Evolutionary conservation across 768 basidiomycete genomes (phyloP).

Genomic region (Trametes gibbosa): DNA sequence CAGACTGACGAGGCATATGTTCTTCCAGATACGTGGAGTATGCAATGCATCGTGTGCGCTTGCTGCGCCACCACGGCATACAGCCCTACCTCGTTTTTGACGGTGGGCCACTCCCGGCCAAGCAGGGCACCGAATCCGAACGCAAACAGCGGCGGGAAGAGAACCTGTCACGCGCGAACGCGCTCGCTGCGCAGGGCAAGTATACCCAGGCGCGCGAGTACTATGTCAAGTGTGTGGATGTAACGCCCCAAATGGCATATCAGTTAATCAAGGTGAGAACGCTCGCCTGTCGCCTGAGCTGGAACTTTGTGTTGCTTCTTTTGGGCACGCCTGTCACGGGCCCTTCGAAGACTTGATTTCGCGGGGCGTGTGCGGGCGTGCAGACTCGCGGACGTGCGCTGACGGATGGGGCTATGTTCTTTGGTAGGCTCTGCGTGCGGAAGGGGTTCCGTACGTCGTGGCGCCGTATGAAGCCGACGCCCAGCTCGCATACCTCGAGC

Average conservation of each 20-base stretch:
- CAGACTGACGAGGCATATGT: not conserved
- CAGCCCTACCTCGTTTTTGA: slow-evolving; percentile 94
- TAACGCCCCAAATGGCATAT: slow-evolving; percentile 96
- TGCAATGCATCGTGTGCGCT: slow-evolving; percentile 87
- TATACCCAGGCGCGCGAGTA: slow-evolving; percentile 79
- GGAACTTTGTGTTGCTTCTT: slow-evolving; percentile 11
- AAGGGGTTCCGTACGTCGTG: slow-evolving; percentile 80
- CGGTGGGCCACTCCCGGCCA: slow-evolving; percentile 93
- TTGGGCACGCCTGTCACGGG: not conserved
- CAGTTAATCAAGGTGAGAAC: slow-evolving; percentile 88
- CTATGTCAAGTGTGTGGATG: slow-evolving; percentile 90
- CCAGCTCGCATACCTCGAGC: slow-evolving; percentile 91
- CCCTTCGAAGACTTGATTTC: not conserved
- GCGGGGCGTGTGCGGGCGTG: not conserved
- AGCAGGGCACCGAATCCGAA: slow-evolving; percentile 83
- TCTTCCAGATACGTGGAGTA: slow-evolving; percentile 87
- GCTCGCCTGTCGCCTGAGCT: not conserved
- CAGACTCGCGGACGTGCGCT: not conserved
- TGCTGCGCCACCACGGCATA: slow-evolving; percentile 81
- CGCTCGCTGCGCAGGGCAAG: slow-evolving; percentile 74
- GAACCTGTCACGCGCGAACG: slow-evolving; percentile 69
- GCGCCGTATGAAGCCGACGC: slow-evolving; percentile 99
- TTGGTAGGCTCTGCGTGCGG: slow-evolving; percentile 76
- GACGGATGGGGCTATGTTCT: slow-evolving; percentile 4
- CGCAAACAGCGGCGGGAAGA: slow-evolving; percentile 76